These are phyloP conservation scores for Trypanosoma brucei DNA, from an alignment of 208 protist species.

Conservation along the genomic window DNA sequence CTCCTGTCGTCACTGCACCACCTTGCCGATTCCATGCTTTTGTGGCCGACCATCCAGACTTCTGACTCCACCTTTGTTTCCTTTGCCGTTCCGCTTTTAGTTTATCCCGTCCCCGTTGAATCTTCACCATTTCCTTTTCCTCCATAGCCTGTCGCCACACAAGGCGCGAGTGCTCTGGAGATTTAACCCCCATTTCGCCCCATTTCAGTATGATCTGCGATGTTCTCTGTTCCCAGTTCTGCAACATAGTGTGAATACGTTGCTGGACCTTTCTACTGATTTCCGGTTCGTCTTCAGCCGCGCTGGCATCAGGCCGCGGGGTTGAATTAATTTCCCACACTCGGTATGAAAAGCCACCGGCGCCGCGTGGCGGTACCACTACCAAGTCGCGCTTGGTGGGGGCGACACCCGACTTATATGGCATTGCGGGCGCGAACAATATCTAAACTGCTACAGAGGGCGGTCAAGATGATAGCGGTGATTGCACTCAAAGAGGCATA, in stretches of 20 bases:
- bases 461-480: too few relatives aligned
- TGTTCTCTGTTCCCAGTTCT: constrained; percentile 13
- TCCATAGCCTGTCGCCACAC: constrained; percentile 9
- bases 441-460: too few relatives aligned
- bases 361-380: not conserved
- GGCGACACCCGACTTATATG: not conserved
- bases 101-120: constrained; percentile 1
- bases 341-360: not conserved
- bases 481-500: too few relatives aligned
- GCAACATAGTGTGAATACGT: constrained; percentile 11
- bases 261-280: not conserved
- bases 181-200: constrained; percentile 21
- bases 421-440: too few relatives aligned
- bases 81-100: not conserved
- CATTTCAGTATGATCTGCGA: constrained; percentile 13
- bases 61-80: constrained; percentile 2
- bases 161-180: constrained; percentile 8
- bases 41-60: constrained; percentile 1
- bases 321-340: constrained; percentile 18
- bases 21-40: not conserved
- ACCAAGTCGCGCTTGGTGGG: not conserved
- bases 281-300: not conserved
- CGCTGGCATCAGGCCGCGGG: constrained; percentile 1
- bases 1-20: too few relatives aligned
- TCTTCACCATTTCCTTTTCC: constrained; percentile 16